phyloP scores from a whole-genome alignment of 192 early-diverging fungal species.

The Coemansia sp. region DNA sequence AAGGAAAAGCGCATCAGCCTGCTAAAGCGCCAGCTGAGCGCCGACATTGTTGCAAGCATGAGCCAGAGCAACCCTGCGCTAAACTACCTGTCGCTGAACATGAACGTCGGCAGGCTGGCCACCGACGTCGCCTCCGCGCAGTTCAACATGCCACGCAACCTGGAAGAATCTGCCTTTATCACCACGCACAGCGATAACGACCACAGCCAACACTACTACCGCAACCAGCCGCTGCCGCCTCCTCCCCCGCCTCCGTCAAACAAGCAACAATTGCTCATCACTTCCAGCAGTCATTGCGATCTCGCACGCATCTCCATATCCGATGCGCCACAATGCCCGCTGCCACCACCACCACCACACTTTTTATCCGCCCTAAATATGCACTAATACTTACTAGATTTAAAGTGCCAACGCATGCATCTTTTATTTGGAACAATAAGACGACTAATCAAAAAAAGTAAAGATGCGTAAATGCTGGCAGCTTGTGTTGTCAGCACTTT shows the following conservation, averaged over 20 bases:
- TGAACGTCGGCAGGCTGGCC: not conserved
- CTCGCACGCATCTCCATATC: not conserved
- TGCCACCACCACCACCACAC: constrained; percentile 4
- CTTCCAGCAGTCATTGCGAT: not conserved
- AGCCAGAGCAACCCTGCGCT: not conserved
- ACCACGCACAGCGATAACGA: not conserved
- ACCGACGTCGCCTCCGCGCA: not conserved
- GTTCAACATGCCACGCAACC: not conserved
- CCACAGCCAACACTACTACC: constrained; percentile 6
- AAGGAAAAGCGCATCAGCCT: constrained; percentile 36
- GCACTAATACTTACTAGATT: no score
- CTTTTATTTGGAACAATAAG: no score
- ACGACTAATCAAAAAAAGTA: no score
- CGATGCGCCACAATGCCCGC: constrained; percentile 10
- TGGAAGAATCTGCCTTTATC: not conserved
- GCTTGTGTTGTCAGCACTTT: no score
- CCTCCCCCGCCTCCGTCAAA: constrained; percentile 2
- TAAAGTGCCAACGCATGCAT: no score
- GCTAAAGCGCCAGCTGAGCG: constrained; percentile 40
- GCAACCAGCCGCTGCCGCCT: constrained; percentile 10
- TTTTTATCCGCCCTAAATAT: not conserved
- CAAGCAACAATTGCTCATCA: not conserved
- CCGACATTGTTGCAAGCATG: constrained; percentile 8
- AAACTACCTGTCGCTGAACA: constrained; percentile 5
- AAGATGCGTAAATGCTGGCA: no score